Conservation (phyloP, 176 grass and related monocot genomes). For the Saccharum spontaneum region DNA sequence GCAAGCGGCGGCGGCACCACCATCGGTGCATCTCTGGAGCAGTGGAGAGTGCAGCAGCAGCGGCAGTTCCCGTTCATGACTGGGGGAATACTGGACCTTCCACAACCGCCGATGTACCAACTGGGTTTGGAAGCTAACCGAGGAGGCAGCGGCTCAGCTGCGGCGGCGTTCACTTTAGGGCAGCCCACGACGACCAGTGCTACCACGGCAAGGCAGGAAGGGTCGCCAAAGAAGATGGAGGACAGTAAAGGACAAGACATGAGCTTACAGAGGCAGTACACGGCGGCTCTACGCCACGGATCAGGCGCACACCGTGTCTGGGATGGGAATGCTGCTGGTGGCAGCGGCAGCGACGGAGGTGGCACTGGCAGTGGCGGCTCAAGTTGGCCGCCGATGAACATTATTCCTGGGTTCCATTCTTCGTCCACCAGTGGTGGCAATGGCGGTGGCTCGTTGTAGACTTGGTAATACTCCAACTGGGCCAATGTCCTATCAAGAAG, state of each 20-base stretch:
- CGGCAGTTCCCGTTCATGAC: slow-evolving; percentile 70
- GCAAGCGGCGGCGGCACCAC: slow-evolving; percentile 43
- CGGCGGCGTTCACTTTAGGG: slow-evolving; percentile 46
- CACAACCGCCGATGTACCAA: slow-evolving; percentile 48
- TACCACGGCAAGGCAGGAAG: slow-evolving; percentile 37
- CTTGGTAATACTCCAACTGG: not conserved
- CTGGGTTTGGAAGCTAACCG: slow-evolving; percentile 49
- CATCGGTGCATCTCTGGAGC: slow-evolving; percentile 47
- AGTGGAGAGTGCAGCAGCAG: slow-evolving; percentile 59
- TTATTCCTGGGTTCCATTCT: slow-evolving; percentile 63
- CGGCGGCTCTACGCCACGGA: slow-evolving; percentile 45
- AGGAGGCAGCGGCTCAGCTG: slow-evolving; percentile 24
- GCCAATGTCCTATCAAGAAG: not conserved
- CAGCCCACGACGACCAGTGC: slow-evolving; percentile 23
- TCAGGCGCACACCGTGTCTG: slow-evolving; percentile 35
- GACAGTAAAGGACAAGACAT: slow-evolving; percentile 39
- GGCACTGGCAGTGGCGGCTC: slow-evolving; percentile 13
- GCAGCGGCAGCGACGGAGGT: not conserved
- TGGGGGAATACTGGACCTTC: slow-evolving; percentile 42
- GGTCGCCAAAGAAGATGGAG: slow-evolving; percentile 55
- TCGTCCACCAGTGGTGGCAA: slow-evolving; percentile 35
- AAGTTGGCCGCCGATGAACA: slow-evolving; percentile 69
- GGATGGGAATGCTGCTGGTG: slow-evolving; percentile 28
- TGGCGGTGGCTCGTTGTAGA: slow-evolving; percentile 43
- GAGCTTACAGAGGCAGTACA: slow-evolving; percentile 57